Evolutionary conservation across 805 yeast genomes (phyloP).

Genomic region (Yarrowia sp.): DNA sequence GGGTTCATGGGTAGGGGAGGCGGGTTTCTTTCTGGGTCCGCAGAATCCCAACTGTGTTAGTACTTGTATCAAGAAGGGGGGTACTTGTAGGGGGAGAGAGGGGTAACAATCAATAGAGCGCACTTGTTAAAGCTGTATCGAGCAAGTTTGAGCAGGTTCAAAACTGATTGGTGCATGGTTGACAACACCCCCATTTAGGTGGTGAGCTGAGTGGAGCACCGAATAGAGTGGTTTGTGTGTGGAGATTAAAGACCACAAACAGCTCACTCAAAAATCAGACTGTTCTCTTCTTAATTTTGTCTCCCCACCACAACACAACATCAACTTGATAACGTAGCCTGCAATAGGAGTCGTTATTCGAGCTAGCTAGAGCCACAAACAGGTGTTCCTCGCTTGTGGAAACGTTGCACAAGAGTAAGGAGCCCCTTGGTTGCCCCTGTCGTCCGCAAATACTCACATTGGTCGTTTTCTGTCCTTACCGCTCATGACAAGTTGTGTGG

Average conservation of each 20-base stretch:
- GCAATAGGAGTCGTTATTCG: too few species aligned
- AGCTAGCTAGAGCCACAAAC: too few species aligned
- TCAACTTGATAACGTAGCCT: not conserved
- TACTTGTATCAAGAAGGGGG: not conserved
- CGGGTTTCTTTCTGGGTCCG: conserved; percentile 37
- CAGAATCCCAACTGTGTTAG: conserved; percentile 37
- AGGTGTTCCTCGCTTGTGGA: too few species aligned
- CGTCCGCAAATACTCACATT: conserved; percentile 19
- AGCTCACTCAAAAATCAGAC: not conserved
- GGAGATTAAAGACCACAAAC: not conserved
- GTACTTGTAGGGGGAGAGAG: not conserved
- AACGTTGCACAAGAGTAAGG: too few species aligned
- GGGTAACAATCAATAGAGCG: not conserved
- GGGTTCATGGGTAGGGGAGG: conserved; percentile 38
- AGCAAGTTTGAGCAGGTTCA: conserved; percentile 33
- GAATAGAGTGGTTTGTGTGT: not conserved
- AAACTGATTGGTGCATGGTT: conserved; percentile 19
- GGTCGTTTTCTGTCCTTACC: conserved; percentile 36
- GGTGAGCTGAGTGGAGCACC: not conserved
- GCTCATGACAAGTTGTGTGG: conserved; percentile 26
- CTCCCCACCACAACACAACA: not conserved
- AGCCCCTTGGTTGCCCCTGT: not conserved
- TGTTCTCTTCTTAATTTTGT: too few species aligned
- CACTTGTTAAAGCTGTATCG: conserved; percentile 9
- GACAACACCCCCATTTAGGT: conserved; percentile 4